Evolutionary conservation across 768 basidiomycete genomes (phyloP).

Genomic region (Thelephora aurantiotincta): DNA sequence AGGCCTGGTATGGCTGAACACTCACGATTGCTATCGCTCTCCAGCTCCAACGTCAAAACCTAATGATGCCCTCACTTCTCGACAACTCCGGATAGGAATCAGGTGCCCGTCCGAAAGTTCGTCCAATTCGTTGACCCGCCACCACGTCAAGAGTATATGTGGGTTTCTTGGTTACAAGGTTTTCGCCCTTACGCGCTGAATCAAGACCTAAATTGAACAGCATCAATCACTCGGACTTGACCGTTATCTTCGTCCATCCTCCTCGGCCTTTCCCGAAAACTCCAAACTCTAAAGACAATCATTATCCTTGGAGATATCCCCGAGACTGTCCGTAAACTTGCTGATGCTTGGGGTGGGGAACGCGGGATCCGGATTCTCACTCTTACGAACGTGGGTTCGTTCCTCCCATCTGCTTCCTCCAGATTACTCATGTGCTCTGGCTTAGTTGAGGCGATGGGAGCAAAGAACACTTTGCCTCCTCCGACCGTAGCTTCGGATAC

Average conservation of each 20-base stretch:
- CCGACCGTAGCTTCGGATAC: conserved; percentile 45
- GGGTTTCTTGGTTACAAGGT: background rate
- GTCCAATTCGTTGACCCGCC: no score
- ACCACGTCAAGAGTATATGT: background rate
- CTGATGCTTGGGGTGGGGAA: conserved; percentile 57
- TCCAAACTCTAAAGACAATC: conserved; percentile 57
- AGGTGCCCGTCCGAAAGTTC: no score
- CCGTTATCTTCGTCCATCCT: conserved; percentile 70
- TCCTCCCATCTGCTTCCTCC: no score
- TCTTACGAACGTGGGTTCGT: conserved; percentile 47
- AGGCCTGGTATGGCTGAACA: no score
- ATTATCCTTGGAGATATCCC: conserved; percentile 58
- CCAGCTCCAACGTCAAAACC: no score
- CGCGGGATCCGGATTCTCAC: conserved; percentile 50
- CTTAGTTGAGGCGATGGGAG: conserved; percentile 65
- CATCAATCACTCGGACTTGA: conserved; percentile 71
- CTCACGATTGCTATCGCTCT: no score
- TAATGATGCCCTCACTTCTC: no score
- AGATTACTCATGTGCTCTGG: background rate
- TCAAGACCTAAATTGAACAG: conserved; percentile 22
- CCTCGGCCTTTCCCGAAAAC: conserved; percentile 48
- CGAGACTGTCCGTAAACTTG: conserved; percentile 34
- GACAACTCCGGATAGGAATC: no score
- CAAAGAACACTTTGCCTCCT: conserved; percentile 45
- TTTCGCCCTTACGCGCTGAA: background rate